Evolutionary conservation across 495 filamentous ascomycete species (phyloP), one percentile per base, ranked within the genome.

Genomic region (Penicillium arizonense): DNA sequence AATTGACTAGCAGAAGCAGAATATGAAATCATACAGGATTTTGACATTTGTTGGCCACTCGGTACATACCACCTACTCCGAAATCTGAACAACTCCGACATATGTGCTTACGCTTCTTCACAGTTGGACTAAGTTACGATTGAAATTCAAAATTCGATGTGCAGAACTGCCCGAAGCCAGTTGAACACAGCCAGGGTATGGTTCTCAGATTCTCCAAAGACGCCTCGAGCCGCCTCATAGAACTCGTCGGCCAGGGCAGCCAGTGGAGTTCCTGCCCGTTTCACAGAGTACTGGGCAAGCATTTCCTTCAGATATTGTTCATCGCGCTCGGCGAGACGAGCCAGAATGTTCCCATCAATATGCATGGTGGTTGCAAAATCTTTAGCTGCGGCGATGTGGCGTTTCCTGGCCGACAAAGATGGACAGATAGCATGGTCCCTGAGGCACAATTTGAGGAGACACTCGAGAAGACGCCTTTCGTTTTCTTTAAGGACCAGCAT

Each of bases 271-370:
- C 24, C 24, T 26, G 24, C 24, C 24, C 28, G 28, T 7, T 30
- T 30, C 5, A 30, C 28, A 30, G 28, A 8, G 28, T 30, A 9
- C 9, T 30, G 28, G 8, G 28, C 28, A 9, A 82, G 57, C 58
- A 81, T 64, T 5, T 61, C 16, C 14, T 58, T 56, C 28, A 88
- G 57, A 42, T 69, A 57, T 39, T 77, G 72, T 3, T 82, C 55
- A 0, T 69, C 72, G 40, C 67, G 66, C 48, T 64, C 62, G n/a
- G 83, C 67, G 4, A 89, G 60, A 18, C 78, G 73, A 45, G 63
- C 65, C 36, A 91, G 64, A 14, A 89, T 75, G 55, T 89, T 85
- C 0, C 88, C 87, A 55, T 91, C 80, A 7, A 91, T 70, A 23
- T 89, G 85, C 77, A 80, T 83, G 37, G 64, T 70, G 30, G 60